Evolutionary conservation across 495 filamentous ascomycete genomes (phyloP), one percentile per base, ranked within the genome.

Genomic region (Ramalina intermedia): DNA sequence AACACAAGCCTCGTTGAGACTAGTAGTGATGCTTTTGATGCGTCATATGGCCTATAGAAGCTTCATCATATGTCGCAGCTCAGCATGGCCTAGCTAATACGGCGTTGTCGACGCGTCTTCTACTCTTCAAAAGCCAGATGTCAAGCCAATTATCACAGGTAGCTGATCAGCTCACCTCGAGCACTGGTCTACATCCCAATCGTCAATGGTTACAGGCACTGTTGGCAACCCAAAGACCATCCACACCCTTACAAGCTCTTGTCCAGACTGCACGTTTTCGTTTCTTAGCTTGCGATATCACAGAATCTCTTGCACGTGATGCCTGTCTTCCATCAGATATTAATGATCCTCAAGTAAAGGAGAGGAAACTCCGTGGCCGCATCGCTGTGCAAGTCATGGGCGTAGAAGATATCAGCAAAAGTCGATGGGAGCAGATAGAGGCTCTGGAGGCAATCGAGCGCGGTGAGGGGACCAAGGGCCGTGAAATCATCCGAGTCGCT

Each of bases 341-440:
- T 11, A 64, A 65, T 47, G 66, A 77, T 51, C 67, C 70, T 0
- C 61, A 65, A 3, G 58, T 75, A 4, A 69, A 72, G 51, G 74
- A 85, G 48, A 62, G 70, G 13, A 63, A 62, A 0, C 64, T 94
- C 0, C 36, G 63, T 0, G 71, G 70, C 0, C 71, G 85, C 17
- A 70, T 89, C 6, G 70, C 79, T 0, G 80, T 91, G 6, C 91
- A 98, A 61, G 77, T 96, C 0, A 63, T 94, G 0, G 86, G 86
- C 41, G 73, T 96, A 16, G 84, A 89, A 57, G 88, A 95, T 57
- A 69, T 96, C 37, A 73, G 79, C 13, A 73, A 72, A 13, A 84
- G 81, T 55, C 70, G 81, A 18, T 89, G 87, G 83, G 80, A 82
- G 56, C 85, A 94, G 57, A 75, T 94, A 37, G 89, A 96, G 56